phyloP scores from a whole-genome alignment of 2,329 filamentous ascomycete species.

The Aspergillus udagawae region DNA sequence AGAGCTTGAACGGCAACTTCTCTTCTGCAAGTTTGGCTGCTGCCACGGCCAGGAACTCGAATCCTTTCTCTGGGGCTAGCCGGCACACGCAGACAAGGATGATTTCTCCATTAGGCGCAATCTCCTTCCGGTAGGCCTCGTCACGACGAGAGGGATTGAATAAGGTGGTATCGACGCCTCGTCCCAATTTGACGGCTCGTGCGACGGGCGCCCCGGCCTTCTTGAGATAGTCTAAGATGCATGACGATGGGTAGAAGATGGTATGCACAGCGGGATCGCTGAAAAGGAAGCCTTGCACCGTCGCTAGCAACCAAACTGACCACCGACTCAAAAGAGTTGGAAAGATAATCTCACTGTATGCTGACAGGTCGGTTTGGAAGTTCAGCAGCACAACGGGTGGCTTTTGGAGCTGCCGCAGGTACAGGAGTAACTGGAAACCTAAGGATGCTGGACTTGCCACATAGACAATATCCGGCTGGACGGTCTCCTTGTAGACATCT shows the following conservation, averaged over 20 bases:
- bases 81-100: conserved; percentile 65
- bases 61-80: conserved; percentile 67
- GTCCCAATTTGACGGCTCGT: conserved; percentile 59
- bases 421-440: conserved; percentile 68
- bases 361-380: conserved; percentile 68
- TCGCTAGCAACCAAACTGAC: conserved; percentile 59
- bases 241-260: conserved; percentile 65
- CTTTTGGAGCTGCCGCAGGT: conserved; percentile 57
- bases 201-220: conserved; percentile 51
- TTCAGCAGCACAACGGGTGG: conserved; percentile 62
- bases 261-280: conserved; percentile 58
- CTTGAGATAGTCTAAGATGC: conserved; percentile 59
- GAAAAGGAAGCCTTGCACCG: conserved; percentile 65
- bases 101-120: conserved; percentile 60
- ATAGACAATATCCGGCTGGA: conserved; percentile 66
- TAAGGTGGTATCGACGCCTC: conserved; percentile 61
- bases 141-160: conserved; percentile 56
- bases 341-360: conserved; percentile 67
- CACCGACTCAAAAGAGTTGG: conserved; percentile 58
- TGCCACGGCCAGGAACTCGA: conserved; percentile 60
- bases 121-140: conserved; percentile 48
- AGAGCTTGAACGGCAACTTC: conserved; percentile 58
- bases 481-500: conserved; percentile 57
- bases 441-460: conserved; percentile 65
- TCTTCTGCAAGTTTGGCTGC: conserved; percentile 52